A percentile compares a stretch with the other conserved stretches of the same genome.
phyloP scores from a whole-genome alignment of 495 filamentous ascomycete genomes.

The Lophiotrema nucula region DNA sequence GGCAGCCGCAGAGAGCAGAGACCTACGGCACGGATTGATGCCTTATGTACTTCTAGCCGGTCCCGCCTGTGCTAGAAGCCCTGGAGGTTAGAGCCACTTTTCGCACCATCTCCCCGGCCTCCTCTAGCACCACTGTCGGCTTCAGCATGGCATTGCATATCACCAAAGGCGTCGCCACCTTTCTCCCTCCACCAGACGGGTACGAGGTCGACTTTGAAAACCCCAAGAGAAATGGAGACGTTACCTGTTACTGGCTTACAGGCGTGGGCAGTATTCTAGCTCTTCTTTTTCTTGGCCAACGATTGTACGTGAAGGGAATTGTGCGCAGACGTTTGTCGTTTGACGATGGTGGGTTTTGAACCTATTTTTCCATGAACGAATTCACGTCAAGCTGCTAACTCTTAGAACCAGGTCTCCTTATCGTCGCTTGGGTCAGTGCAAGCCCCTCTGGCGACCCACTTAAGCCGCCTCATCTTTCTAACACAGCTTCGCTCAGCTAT shows the following conservation, averaged over 20 bases:
- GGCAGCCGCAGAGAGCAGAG: no score
- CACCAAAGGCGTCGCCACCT: neutral
- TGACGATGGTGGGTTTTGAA: neutral
- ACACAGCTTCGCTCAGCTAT: neutral
- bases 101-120: neutral
- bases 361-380: neutral
- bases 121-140: neutral
- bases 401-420: neutral
- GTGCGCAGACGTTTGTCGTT: neutral
- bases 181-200: neutral
- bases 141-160: neutral
- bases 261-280: no score
- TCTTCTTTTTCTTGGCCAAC: no score
- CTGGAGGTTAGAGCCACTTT: no score
- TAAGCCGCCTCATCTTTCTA: neutral
- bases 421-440: neutral
- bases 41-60: neutral
- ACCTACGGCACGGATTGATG: no score
- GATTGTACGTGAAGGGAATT: neutral
- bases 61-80: no score
- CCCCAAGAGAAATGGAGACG: no score
- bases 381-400: neutral
- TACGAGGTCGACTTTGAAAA: neutral
- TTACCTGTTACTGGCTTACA: no score
- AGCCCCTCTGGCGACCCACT: neutral